Conservation (phyloP, 139 green algal species). For the Chlamydomonas incerta region DNA sequence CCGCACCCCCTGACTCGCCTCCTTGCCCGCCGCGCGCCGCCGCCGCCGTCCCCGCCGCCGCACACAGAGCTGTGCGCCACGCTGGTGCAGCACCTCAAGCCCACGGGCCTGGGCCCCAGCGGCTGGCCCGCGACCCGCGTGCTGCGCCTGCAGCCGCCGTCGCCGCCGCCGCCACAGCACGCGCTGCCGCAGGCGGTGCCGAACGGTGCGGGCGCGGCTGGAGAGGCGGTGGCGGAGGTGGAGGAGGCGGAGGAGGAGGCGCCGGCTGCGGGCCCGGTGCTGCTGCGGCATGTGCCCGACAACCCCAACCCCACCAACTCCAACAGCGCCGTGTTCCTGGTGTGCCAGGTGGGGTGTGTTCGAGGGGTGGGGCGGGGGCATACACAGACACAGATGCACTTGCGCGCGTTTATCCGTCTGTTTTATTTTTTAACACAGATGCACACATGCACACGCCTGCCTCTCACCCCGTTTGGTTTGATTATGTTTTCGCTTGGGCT, state of each 20-base stretch:
- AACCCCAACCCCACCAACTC: constrained; percentile 69
- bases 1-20: too few species aligned
- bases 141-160: neutral
- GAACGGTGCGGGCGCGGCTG: neutral
- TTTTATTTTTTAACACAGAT: too few species aligned
- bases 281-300: constrained; percentile 45
- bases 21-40: too few species aligned
- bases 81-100: constrained; percentile 18
- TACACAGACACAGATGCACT: too few species aligned
- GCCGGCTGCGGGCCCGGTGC: neutral
- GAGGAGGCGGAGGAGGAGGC: too few species aligned
- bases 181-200: neutral
- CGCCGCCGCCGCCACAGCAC: neutral
- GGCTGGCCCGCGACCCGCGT: neutral
- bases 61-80: constrained; percentile 25
- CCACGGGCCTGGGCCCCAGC: constrained; percentile 20
- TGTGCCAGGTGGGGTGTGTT: constrained; percentile 42
- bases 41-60: too few species aligned
- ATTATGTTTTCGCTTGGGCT: too few species aligned
- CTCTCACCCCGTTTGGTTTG: too few species aligned
- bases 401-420: too few species aligned
- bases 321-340: constrained; percentile 60
- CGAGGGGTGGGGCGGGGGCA: neutral
- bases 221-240: neutral
- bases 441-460: too few species aligned